phyloP scores from a whole-genome alignment of 2,329 filamentous ascomycete genomes.

The Cladosporium sp. region DNA sequence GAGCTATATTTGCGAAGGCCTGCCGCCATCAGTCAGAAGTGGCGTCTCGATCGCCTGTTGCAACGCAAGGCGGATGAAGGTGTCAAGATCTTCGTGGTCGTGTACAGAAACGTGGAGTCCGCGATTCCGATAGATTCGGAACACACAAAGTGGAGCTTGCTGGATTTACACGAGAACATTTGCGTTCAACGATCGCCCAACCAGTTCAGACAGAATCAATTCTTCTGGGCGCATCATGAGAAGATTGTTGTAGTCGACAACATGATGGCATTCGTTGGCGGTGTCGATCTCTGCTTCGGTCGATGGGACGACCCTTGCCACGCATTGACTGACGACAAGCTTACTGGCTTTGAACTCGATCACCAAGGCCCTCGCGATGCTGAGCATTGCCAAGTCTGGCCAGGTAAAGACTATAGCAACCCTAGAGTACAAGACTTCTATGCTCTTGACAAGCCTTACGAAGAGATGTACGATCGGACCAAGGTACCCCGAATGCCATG shows the following conservation, averaged over 20 bases:
- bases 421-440: constrained; percentile 94
- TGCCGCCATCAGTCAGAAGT: constrained; percentile 94
- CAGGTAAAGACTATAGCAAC: constrained; percentile 97
- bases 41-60: constrained; percentile 89
- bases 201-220: constrained; percentile 97
- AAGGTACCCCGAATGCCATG: constrained; percentile 93
- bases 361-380: constrained; percentile 74
- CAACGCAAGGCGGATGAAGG: constrained; percentile 90
- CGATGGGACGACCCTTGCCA: constrained; percentile 97
- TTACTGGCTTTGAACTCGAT: constrained; percentile 83
- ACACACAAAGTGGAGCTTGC: constrained; percentile 92
- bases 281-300: constrained; percentile 94
- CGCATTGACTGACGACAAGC: constrained; percentile 83
- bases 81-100: constrained; percentile 95
- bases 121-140: constrained; percentile 97
- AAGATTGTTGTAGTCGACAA: constrained; percentile 98
- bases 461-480: constrained; percentile 95
- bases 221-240: constrained; percentile 98
- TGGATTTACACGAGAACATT: constrained; percentile 93
- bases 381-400: constrained; percentile 93
- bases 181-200: constrained; percentile 96
- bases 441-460: constrained; percentile 86
- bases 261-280: constrained; percentile 90
- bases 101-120: constrained; percentile 96
- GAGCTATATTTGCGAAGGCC: constrained; percentile 93